Conservation (phyloP, 345 rosid genomes). For the Populus ilicifolia region DNA sequence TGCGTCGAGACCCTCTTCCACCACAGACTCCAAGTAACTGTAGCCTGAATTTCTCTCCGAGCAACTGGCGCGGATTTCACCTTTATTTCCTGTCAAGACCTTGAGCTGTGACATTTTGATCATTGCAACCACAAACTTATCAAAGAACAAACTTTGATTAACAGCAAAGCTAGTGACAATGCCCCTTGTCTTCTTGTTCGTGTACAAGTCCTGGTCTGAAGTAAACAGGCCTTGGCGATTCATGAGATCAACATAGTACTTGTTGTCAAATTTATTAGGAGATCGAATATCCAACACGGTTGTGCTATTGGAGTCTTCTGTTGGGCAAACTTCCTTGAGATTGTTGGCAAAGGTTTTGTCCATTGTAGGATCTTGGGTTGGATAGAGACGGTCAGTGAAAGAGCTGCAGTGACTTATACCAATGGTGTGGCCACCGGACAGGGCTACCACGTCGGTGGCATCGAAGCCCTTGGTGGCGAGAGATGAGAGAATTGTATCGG, state of each 20-base stretch:
- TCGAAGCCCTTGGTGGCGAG: constrained; percentile 47
- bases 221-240: constrained; percentile 79
- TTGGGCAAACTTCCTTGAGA: constrained; percentile 55
- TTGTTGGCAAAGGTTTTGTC: constrained; percentile 57
- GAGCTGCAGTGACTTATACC: constrained; percentile 62
- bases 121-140: constrained; percentile 55
- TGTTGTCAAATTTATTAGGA: constrained; percentile 73
- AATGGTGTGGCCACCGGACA: constrained; percentile 89
- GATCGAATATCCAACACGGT: constrained; percentile 54
- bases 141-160: constrained; percentile 54
- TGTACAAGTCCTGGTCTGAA: constrained; percentile 81
- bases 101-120: constrained; percentile 69
- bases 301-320: constrained; percentile 35
- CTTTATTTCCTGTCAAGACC: constrained; percentile 55
- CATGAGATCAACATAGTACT: constrained; percentile 72
- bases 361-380: constrained; percentile 69
- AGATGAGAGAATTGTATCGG: constrained; percentile 35
- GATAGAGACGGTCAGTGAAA: constrained; percentile 64
- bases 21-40: constrained; percentile 32
- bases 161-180: constrained; percentile 62
- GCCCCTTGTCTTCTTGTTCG: constrained; percentile 47
- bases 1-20: constrained; percentile 46
- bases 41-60: constrained; percentile 53
- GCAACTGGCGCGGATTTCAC: constrained; percentile 78
- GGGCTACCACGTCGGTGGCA: constrained; percentile 71